Evolutionary conservation across 768 basidiomycete genomes (phyloP), one percentile per base, ranked within the genome.

Genomic region (Leucocoprinus leucothites): DNA sequence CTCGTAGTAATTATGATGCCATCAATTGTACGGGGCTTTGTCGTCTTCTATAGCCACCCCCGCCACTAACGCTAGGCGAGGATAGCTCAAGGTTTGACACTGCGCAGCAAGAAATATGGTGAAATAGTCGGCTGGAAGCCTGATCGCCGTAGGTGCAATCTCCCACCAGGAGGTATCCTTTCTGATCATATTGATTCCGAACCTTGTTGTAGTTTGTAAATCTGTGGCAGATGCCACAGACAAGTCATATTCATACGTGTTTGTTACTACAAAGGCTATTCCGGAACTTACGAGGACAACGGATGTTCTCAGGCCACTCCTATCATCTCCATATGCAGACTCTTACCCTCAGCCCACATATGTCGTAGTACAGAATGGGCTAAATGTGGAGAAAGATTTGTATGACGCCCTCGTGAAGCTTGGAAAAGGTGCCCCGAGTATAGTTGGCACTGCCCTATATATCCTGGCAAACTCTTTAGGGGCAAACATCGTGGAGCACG

Each of bases 251-350:
- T 73, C 78, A 42, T 82, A 85, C 65, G 86, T 88, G 4, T 67
- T 91, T 26, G 65, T 89, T 45, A 76, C 84, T 3, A 88, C 86
- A 1, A 91, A 91, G 64, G 82, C 83, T 3, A 69, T 90, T 16
- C 88, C 89, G 3, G 89, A 91, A 61, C 63, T 87, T 9, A 62
- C 70, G 1, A 78, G 75, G 9, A 88, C 85, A 5, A 71, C 87
- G 0, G 64, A 69, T 3, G 65, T 91, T 7, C 74, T 91, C 21
- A 71, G 72, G 6, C 80, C 85, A 5, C 65, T 90, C 35, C 66
- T 91, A 43, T 74, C 75, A 2, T 41, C 69, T 1, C 69, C 77
- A 21, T 82, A 84, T 69, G 61, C 70, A 46, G 73, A 78, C 28
- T 63, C 62, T 43, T 71, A 74, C 57, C 59, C 72, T 3, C 82